Conservation (phyloP, 2,329 filamentous ascomycete species). For the Beauveria brongniartii region DNA sequence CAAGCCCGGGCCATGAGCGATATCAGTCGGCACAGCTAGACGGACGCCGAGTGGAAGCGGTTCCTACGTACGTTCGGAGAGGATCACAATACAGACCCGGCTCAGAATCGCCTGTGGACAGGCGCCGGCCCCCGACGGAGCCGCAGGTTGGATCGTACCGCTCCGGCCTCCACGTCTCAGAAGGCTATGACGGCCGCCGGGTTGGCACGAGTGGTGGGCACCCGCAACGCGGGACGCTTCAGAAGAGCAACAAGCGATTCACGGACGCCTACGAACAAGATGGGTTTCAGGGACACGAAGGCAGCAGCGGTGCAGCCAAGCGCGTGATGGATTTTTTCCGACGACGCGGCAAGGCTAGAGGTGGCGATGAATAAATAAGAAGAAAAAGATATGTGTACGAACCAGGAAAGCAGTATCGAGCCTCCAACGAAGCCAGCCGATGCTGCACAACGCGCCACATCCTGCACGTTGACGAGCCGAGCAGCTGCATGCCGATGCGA, state of each 20-base stretch:
- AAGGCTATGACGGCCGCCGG: slow-evolving; percentile 33
- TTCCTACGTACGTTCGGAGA: slow-evolving; percentile 38
- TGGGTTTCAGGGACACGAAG: slow-evolving; percentile 58
- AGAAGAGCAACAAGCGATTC: slow-evolving; percentile 84
- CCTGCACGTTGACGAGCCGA: neutral
- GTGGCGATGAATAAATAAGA: slow-evolving; percentile 44
- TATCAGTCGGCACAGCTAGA: slow-evolving; percentile 33
- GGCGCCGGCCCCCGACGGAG: slow-evolving; percentile 33
- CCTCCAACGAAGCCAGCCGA: neutral
- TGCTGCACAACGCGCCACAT: neutral
- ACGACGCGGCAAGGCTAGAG: slow-evolving; percentile 69
- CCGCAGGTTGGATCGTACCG: slow-evolving; percentile 36
- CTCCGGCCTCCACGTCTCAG: slow-evolving; percentile 33
- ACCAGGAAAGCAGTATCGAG: neutral
- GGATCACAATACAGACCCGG: slow-evolving; percentile 39
- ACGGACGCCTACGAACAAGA: slow-evolving; percentile 80
- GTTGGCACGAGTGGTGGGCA: slow-evolving; percentile 25
- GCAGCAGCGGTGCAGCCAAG: slow-evolving; percentile 79
- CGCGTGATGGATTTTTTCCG: slow-evolving; percentile 99
- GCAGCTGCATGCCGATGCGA: neutral
- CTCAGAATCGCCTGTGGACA: slow-evolving; percentile 47
- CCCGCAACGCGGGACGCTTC: slow-evolving; percentile 51
- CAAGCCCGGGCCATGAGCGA: slow-evolving; percentile 33
- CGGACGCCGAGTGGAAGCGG: slow-evolving; percentile 31
- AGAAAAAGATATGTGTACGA: neutral